phyloP scores from a whole-genome alignment of 1,284 basidiomycete species.

The Heterobasidion irregulare region DNA sequence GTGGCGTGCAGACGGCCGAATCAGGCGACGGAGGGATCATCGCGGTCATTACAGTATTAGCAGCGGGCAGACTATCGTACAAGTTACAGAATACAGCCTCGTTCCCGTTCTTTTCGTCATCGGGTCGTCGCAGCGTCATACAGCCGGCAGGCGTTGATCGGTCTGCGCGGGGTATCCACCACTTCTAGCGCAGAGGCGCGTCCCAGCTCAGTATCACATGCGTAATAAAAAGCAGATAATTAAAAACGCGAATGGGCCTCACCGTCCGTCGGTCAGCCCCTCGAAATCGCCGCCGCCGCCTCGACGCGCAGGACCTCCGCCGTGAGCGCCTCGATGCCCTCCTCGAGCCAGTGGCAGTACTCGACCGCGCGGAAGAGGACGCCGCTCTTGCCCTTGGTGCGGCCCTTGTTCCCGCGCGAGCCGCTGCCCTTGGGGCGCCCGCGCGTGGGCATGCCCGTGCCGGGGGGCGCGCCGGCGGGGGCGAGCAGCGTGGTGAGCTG shows the following conservation, averaged over 20 bases:
- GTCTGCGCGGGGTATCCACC: no score
- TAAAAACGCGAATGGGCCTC: neutral
- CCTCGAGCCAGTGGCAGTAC: conserved; percentile 70
- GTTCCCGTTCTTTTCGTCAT: no score
- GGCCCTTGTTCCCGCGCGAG: conserved; percentile 24
- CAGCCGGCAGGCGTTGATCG: no score
- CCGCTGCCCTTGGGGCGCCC: conserved; percentile 77
- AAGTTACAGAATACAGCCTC: no score
- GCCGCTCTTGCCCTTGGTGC: conserved; percentile 72
- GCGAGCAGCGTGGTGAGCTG: conserved; percentile 73
- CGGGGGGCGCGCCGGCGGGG: conserved; percentile 52
- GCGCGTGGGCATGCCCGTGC: conserved; percentile 65
- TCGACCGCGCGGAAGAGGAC: conserved; percentile 75
- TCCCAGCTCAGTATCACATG: no score
- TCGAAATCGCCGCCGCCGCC: conserved; percentile 34
- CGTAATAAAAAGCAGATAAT: neutral
- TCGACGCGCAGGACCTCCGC: conserved; percentile 59
- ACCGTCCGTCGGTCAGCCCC: no score
- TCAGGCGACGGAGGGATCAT: no score
- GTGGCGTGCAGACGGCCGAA: neutral
- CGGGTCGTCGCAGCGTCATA: no score
- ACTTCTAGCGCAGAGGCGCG: no score
- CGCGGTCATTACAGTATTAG: no score
- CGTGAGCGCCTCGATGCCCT: conserved; percentile 54
- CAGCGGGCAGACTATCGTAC: no score